phyloP scores from a whole-genome alignment of 176 grass and related monocot species.

The Neostapfia colusana region DNA sequence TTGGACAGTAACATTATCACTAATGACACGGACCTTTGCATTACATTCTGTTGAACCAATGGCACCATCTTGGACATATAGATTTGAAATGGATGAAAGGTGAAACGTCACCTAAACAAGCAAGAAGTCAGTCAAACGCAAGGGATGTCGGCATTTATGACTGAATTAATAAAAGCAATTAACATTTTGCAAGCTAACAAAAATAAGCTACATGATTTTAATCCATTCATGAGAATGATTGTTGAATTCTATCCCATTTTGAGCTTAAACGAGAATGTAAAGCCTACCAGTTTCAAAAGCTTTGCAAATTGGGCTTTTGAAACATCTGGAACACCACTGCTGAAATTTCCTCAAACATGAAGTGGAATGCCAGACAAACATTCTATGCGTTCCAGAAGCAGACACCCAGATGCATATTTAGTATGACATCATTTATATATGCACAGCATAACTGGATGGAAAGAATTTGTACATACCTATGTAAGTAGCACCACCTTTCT shows the following conservation, averaged over 20 bases:
- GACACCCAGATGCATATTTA: constrained; percentile 4
- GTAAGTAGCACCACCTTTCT: constrained; percentile 53
- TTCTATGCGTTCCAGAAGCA: constrained; percentile 46
- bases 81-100: constrained; percentile 66
- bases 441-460: neutral
- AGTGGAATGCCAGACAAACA: constrained; percentile 60
- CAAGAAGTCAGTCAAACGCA: neutral
- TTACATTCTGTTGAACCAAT: constrained; percentile 73
- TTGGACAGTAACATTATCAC: constrained; percentile 67
- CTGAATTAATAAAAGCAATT: neutral
- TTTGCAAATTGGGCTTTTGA: constrained; percentile 81
- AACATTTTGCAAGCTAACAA: constrained; percentile 4
- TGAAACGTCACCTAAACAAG: constrained; percentile 75
- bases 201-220: neutral
- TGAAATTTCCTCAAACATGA: constrained; percentile 68
- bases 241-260: no score
- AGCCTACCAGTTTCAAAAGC: constrained; percentile 75
- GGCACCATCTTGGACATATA: constrained; percentile 80
- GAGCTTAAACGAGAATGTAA: neutral
- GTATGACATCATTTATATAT: neutral
- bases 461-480: constrained; percentile 38
- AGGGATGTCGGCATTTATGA: neutral
- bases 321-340: constrained; percentile 43
- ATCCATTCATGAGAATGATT: constrained; percentile 13
- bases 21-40: constrained; percentile 86